Conservation (phyloP, 139 green algal genomes). For the Chlamydomonas schloesseri region DNA sequence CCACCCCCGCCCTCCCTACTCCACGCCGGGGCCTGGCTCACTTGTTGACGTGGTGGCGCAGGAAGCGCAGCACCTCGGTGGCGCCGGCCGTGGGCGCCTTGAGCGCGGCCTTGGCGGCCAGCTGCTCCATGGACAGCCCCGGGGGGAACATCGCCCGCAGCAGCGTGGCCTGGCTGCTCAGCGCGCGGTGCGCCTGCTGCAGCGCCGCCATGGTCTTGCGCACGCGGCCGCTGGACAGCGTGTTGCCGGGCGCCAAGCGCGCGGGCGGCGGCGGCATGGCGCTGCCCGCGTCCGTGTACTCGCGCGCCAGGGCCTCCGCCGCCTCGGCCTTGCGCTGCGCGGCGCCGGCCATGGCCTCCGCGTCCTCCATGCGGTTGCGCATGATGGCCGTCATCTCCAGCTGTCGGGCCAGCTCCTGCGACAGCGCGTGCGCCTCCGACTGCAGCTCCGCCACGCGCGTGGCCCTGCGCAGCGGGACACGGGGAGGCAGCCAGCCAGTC, state of each 20-base stretch:
- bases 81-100: conserved; percentile 15
- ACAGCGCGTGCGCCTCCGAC: conserved; percentile 29
- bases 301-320: conserved; percentile 20
- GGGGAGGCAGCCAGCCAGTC: no score
- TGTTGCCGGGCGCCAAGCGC: conserved; percentile 30
- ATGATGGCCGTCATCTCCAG: conserved; percentile 31
- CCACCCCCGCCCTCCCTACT: not conserved
- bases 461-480: not conserved
- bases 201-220: conserved; percentile 42
- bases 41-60: conserved; percentile 38
- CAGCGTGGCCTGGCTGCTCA: conserved; percentile 49
- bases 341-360: conserved; percentile 12
- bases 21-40: not conserved
- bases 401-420: conserved; percentile 37
- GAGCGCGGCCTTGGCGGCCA: conserved; percentile 6
- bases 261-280: conserved; percentile 20
- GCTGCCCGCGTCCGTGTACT: conserved; percentile 18
- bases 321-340: conserved; percentile 24
- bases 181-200: conserved; percentile 37
- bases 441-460: conserved; percentile 37
- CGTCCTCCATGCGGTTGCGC: conserved; percentile 20
- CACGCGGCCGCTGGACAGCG: conserved; percentile 12
- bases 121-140: conserved; percentile 41
- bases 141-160: conserved; percentile 37
- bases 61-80: conserved; percentile 41